These are phyloP conservation scores for Cytidiella melzeri DNA, from an alignment of 768 basidiomycete genomes.

Conservation along the genomic window DNA sequence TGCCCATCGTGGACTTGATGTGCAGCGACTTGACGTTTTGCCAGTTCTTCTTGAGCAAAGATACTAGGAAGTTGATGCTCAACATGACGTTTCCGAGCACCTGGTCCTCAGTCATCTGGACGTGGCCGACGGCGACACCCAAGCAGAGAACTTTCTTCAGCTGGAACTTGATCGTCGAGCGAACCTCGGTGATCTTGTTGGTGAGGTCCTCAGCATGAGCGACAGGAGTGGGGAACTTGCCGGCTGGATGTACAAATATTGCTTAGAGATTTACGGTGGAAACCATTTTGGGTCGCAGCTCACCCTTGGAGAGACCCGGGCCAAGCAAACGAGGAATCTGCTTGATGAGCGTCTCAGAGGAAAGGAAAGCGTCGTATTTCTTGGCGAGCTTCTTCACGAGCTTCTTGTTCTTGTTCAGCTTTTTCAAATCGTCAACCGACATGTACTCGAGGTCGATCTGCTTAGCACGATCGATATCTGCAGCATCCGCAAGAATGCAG, in stretches of 20 bases:
- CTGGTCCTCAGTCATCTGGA: conserved; percentile 97
- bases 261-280: not conserved
- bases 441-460: conserved; percentile 98
- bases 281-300: conserved; percentile 16
- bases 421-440: conserved; percentile 99
- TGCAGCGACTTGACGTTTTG: conserved; percentile 99
- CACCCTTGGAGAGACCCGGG: conserved; percentile 98
- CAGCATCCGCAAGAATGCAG: conserved; percentile 98
- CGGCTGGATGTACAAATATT: conserved; percentile 46
- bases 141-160: conserved; percentile 98
- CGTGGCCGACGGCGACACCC: conserved; percentile 97
- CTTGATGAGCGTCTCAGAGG: conserved; percentile 97
- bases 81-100: conserved; percentile 97
- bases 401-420: conserved; percentile 99
- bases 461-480: conserved; percentile 98
- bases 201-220: conserved; percentile 84
- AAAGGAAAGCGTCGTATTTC: conserved; percentile 98
- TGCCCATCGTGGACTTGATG: conserved; percentile 99
- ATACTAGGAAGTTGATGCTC: conserved; percentile 99
- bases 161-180: conserved; percentile 99
- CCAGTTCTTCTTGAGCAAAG: conserved; percentile 99
- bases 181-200: conserved; percentile 91
- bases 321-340: conserved; percentile 99
- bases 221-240: conserved; percentile 98
- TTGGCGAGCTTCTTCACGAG: conserved; percentile 99